Evolutionary conservation across 768 basidiomycete genomes (phyloP), one percentile per base, ranked within the genome.

Genomic region (Sarcodon aspratus): DNA sequence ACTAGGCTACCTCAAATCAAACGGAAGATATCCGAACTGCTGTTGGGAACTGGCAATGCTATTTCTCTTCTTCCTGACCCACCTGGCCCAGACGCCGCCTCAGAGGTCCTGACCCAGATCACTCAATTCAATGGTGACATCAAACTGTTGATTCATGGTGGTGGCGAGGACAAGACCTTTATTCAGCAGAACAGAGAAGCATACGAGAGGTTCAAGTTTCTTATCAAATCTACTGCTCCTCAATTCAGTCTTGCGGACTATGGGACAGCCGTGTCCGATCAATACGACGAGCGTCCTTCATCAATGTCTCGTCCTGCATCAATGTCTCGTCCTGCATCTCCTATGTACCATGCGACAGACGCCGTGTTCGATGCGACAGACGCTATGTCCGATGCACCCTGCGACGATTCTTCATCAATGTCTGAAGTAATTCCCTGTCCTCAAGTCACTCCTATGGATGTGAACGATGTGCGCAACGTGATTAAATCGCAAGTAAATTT

Each of bases 1-100:
- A 15, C 48, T 50, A 82, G 80, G 36, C 61, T 82, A 10, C 79
- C 78, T 3, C 53, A 56, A 13, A 65, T 82, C 6, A 64, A 54
- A 21, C 45, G 54, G 1, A 59, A 69, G n/a, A 66, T 78, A 3
- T 63, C 68, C 2, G 54, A 54, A 5, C 66, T 72, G 9, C 66
- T 83, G 3, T 49, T 36, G 1, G 40, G 59, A 31, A 71, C 67
- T 49, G 45, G 53, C 9, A 37, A 55, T 0, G 63, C 70, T 1
- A 54, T 80, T 5, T 51, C 52, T 0, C 37, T 49, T 12, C 68
- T 81, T 5, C 80, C 81, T 0, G 53, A 59, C 0, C 61, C 61
- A 0, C 55, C 68, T 9, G 59, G 58, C 2, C 53, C 51, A 8
- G 69, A 78, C 32, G 69, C 76, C 0, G 60, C 69, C 3, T 66